Conservation (phyloP, 2,329 filamentous ascomycete genomes). For the Epichloe baconii region DNA sequence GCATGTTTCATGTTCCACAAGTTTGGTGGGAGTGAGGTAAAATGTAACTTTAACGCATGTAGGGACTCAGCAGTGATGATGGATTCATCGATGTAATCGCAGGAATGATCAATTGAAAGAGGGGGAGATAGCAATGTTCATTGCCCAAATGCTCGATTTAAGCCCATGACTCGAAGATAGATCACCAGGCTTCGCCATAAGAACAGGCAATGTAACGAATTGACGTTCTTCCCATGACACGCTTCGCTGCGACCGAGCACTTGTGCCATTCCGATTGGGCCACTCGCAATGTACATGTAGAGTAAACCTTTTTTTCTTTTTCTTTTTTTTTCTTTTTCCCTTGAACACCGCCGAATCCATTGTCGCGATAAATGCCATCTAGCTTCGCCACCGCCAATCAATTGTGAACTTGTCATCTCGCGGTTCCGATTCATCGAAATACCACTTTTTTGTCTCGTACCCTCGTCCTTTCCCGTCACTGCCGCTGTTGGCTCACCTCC, state of each 20-base stretch:
- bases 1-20: neutral
- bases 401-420: neutral
- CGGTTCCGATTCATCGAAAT: neutral
- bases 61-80: no score
- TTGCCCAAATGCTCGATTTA: neutral
- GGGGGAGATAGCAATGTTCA: no score
- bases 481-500: neutral
- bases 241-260: neutral
- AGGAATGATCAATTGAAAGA: neutral
- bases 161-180: neutral
- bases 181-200: neutral
- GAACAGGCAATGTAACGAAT: neutral
- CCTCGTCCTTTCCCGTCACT: slow-evolving; percentile 7
- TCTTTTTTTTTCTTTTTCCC: neutral
- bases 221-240: neutral
- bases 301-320: neutral
- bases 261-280: neutral
- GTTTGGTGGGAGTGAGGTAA: no score
- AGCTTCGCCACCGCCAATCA: neutral
- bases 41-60: no score
- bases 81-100: no score
- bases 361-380: neutral
- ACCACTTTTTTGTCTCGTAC: neutral
- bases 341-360: neutral
- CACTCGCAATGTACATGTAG: neutral